Percentiles rank a stretch among this genome's conserved stretches.
phyloP scores from a whole-genome alignment of 352 stramenopile genomes.

The Phytophthora fragariaefolia region DNA sequence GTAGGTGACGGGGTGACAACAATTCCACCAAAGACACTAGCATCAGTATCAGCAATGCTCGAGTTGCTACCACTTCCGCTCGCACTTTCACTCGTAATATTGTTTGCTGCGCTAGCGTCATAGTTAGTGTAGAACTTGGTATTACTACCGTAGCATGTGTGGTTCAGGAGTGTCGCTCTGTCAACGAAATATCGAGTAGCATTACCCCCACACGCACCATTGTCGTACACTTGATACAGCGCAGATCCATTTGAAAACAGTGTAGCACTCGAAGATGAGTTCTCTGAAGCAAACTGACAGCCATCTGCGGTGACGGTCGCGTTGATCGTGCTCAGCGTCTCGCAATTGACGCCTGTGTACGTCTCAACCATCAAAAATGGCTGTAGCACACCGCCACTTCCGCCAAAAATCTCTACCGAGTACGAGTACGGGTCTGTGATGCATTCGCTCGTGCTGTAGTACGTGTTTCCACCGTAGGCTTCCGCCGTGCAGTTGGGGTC shows the following conservation, averaged over 20 bases:
- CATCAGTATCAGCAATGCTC: not conserved
- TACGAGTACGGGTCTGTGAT: slow-evolving; percentile 18
- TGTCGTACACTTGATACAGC: slow-evolving; percentile 14
- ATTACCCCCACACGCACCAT: slow-evolving; percentile 14
- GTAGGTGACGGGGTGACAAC: slow-evolving; percentile 1
- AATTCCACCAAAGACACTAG: not conserved
- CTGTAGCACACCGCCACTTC: slow-evolving; percentile 7
- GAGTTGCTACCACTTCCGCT: slow-evolving; percentile 7
- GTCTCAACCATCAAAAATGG: slow-evolving; percentile 24
- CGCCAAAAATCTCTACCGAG: slow-evolving; percentile 7
- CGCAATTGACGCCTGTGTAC: slow-evolving; percentile 10
- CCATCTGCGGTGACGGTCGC: slow-evolving; percentile 8
- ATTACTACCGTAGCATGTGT: slow-evolving; percentile 10
- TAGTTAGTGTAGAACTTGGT: slow-evolving; percentile 22
- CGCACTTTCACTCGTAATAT: not conserved
- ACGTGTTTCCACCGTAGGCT: slow-evolving; percentile 17
- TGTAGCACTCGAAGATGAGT: slow-evolving; percentile 19
- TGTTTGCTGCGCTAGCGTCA: slow-evolving; percentile 4
- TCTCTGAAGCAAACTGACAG: slow-evolving; percentile 17
- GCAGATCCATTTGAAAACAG: slow-evolving; percentile 14
- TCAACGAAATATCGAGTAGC: slow-evolving; percentile 15
- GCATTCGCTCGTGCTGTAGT: slow-evolving; percentile 17
- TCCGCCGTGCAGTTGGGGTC: slow-evolving; percentile 6
- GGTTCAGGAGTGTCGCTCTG: slow-evolving; percentile 3
- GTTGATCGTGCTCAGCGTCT: slow-evolving; percentile 17